phyloP scores from a whole-genome alignment of 371 early-diverging fungal genomes.

The Amoeboaphelidium occidentale region DNA sequence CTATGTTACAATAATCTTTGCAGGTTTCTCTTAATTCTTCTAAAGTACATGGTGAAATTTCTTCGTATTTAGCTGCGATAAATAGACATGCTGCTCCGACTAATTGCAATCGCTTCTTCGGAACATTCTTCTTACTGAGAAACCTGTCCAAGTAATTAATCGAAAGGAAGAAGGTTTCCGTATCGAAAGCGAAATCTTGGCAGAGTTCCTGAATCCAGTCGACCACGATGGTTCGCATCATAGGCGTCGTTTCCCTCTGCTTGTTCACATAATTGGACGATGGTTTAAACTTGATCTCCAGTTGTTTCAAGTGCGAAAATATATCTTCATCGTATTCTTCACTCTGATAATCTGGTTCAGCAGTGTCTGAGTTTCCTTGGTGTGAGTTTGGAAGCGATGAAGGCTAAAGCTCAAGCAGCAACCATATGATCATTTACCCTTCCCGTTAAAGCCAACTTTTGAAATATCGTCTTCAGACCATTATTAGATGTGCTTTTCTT shows the following conservation, averaged over 20 bases:
- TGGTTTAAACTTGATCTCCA: neutral
- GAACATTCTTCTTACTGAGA: slow-evolving; percentile 8
- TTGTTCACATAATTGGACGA: slow-evolving; percentile 9
- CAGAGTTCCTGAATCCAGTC: slow-evolving; percentile 20
- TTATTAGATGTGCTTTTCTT: too few relatives aligned
- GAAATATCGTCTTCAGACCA: too few relatives aligned
- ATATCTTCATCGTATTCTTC: slow-evolving; percentile 1
- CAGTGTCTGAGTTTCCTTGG: too few relatives aligned
- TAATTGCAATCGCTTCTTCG: slow-evolving; percentile 13
- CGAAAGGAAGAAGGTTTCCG: slow-evolving; percentile 18
- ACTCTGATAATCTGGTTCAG: too few relatives aligned
- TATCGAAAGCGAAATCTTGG: slow-evolving; percentile 10
- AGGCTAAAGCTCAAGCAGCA: too few relatives aligned
- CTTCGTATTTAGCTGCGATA: slow-evolving; percentile 22
- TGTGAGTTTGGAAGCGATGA: too few relatives aligned
- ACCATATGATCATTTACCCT: too few relatives aligned
- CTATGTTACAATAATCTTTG: too few relatives aligned
- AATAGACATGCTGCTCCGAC: slow-evolving; percentile 16
- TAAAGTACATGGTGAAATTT: too few relatives aligned
- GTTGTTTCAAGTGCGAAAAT: neutral
- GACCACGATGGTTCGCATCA: slow-evolving; percentile 13
- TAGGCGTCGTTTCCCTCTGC: slow-evolving; percentile 12
- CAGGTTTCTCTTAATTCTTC: too few relatives aligned
- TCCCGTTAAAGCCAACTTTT: too few relatives aligned
- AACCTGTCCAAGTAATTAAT: slow-evolving; percentile 18